Base-by-base conservation (phyloP, 495 filamentous ascomycete genomes). In the Mytilinidion resinicola region DNA sequence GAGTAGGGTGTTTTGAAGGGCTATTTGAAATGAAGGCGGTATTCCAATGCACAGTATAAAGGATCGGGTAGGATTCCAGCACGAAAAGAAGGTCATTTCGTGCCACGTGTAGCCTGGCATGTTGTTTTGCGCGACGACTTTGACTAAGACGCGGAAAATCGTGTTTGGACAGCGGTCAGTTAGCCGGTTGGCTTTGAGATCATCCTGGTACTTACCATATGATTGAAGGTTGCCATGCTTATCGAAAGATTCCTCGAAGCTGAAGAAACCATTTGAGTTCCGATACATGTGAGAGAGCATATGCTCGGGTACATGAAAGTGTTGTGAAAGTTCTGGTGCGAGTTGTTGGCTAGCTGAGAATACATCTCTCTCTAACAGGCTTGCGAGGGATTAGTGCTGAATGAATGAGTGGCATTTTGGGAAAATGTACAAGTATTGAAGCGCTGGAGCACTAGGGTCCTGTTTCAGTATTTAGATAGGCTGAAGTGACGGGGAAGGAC, bases 1-100 rank as follows among this genome's bases (percentile, higher is more conserved):
- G 17, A 19, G n/a, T 10, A 58, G 35, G 20, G 36, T 21, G 8
- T 14, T 20, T 19, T 42, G 15, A 9, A 58, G 37, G 19, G 41
- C 46, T 15, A 9, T 19, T 15, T 41, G n/a, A 41, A 58, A 58
- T 9, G 48, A 51, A 15, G 5, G 15, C 38, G 25, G 15, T 48
- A 52, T 48, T 3, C 55, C 55, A 33, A 58, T 58, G 48, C 55
- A 58, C 14, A 58, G 37, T 33, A 58, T 25, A 9, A 30, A 9
- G 19, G 15, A 58, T 14, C 47, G 33, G 9, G 35, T 19, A 43
- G 46, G 15, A 19, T 12, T 38, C 55, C 55, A 58, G 33, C 34
- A 44, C 14, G 46, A 58, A 51, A 36, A 35, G 43, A 58, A 58
- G 1, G 55, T 58, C 55, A 58, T 39, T 39, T 58, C 47, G 33